Base-by-base conservation (phyloP, 768 basidiomycete species). In the Tulasnella sp. region DNA sequence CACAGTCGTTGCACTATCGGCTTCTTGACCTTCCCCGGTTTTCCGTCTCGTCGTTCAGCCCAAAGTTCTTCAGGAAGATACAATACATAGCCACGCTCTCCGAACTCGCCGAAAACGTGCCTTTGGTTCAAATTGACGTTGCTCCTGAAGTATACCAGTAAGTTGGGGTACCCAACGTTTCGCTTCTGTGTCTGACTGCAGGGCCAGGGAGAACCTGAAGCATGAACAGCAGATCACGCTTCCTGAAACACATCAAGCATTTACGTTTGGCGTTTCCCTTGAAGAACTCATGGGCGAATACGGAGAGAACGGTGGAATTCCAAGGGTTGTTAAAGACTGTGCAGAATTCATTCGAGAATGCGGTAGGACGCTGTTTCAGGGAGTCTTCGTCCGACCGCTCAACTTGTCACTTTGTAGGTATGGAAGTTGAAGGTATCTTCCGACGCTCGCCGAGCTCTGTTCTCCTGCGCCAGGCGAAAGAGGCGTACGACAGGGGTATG, bases 51-150 rank as follows among this genome's bases (percentile, higher is more conserved):
- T 64, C 9, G 25, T 4, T 19, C 70, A 93, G 93, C 79, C 94
- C 94, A 17, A 96, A 96, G 82, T 95, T 96, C 84, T 94, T 93
- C 82, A 89, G 90, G 80, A 96, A 96, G 84, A 85, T 96, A 79
- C 83, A 85, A 36, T 94, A 96, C 81, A 86, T 92, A 75, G 83
- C 87, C 75, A 93, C 93, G 0, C 86, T 96, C 17, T 93, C 93
- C 31, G 90, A 91, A 40, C 86, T 96, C 64, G 93, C 93, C 8
- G 85, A 85, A 72, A 85, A 91, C 80, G 88, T 95, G 6, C 94
- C 94, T 3, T 81, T 96, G n/a, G 92, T 91, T 0, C 93, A 95
- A 81, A 93, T 96, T 45, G 91, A 94, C 81, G 90, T 96, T 54
- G 89, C 92, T 31, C 91, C 93, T 19, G 88, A 90, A 1, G 92